Evolutionary conservation across 2,329 filamentous ascomycete species (phyloP), one percentile per base, ranked within the genome.

Genomic region (Xylariaceae sp.): DNA sequence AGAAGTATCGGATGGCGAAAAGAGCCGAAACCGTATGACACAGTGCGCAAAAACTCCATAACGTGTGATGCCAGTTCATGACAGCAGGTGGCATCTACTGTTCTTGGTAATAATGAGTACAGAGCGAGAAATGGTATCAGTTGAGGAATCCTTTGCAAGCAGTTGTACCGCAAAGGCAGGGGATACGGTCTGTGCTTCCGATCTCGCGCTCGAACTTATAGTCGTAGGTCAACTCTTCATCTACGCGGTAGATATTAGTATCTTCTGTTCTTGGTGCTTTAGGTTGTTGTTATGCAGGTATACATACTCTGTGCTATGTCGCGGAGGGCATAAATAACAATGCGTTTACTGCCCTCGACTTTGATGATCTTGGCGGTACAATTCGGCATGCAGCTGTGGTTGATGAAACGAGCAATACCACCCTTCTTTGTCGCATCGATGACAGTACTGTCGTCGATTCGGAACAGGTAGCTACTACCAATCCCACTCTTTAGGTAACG

Each of bases 291-390:
- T 27, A 27, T 27, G 22, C 22, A 27, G 18, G 39, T 15, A 30
- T 40, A 83, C 89, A 77, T 81, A 96, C 94, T 94, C 78, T 92
- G 85, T 61, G 83, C 83, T 71, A 99, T 99, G 70, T 97, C 92
- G 66, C 94, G 85, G 66, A 97, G 76, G 36, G 94, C 94, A 75
- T 99, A 99, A 65, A 99, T 99, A 72, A 99, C 94, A 73, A 99
- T 99, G 58, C 94, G 83, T 75, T 96, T 96, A 68, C 89, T 96
- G 56, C 92, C 92, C 66, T 99, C 94, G 47, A 97, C 94, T 70
- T 95, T 95, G 74, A 99, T 99, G 66, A 99, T 99, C 75, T 97
- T 99, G 56, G 94, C 94, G 36, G 94, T 99, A 72, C 94, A 99
- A 67, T 97, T 99, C 6, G 94, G 94, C 73, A 90, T 94, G 71